Evolutionary conservation across 306 rosid genomes (phyloP), one percentile per base, ranked within the genome.

Genomic region (Carpinus viminea): DNA sequence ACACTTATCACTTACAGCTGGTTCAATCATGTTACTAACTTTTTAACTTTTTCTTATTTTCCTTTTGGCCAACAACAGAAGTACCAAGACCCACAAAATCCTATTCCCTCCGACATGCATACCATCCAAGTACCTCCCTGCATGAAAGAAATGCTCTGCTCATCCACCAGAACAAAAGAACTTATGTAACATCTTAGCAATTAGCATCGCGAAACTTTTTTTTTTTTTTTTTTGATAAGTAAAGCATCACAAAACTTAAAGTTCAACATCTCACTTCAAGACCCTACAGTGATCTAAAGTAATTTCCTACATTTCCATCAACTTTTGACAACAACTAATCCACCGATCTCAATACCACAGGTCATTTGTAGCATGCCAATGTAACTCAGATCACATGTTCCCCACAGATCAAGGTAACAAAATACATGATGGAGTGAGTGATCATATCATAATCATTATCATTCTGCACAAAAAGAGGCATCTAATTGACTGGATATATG

Each of bases 31-130:
- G 17, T 60, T 31, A 50, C 34, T 50, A 48, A 3, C 24, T n/a
- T 55, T 55, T 17, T 6, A 55, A n/a, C 10, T n/a, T 55, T n/a
- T 55, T 8, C 6, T 55, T 12, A 7, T 8, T 38, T 18, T 1
- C 46, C 43, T 64, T 34, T 64, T 34, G 13, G 34, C 47, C 47
- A 64, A 64, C 70, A 34, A 64, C 2, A 36, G 70, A 34, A 64
- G 46, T 36, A 36, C 70, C 70, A 64, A 64, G 46, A 64, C 70
- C 68, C 68, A 61, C 43, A 61, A 61, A 61, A 28, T 28, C 68
- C n/a, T 61, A 13, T 61, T 41, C 68, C 36, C 12, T 64, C 45
- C 36, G 7, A 34, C 48, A 34, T 11, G 24, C 20, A 34, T 64
- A 36, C 36, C 70, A 64, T 64, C 46, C 17, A 47, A 64, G 24